Percentiles rank a stretch among this genome's conserved stretches.
phyloP scores from a whole-genome alignment of 1,284 basidiomycete genomes.

The Ustilago lituana region DNA sequence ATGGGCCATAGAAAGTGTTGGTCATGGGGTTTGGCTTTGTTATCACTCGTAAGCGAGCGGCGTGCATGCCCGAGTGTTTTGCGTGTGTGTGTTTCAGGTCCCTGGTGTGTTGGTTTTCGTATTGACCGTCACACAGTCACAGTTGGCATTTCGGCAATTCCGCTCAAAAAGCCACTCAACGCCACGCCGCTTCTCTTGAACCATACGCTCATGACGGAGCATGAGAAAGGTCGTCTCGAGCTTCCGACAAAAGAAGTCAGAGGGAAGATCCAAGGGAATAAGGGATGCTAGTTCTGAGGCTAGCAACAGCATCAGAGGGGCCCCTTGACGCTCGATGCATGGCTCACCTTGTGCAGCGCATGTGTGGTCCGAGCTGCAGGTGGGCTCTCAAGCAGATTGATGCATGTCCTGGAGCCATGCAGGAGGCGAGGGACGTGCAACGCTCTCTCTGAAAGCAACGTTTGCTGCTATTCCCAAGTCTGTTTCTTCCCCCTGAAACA shows the following conservation, averaged over 20 bases:
- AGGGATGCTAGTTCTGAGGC: too few species aligned
- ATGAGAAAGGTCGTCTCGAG: not conserved
- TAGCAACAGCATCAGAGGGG: not conserved
- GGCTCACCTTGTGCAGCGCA: conserved; percentile 2
- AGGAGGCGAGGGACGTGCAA: too few species aligned
- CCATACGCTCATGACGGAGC: not conserved
- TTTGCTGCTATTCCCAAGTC: too few species aligned
- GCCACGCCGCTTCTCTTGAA: not conserved
- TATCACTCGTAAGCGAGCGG: not conserved
- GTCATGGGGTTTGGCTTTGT: not conserved
- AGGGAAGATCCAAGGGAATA: too few species aligned
- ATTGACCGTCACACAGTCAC: conserved; percentile 1
- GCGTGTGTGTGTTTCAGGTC: conserved; percentile 26
- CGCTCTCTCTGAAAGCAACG: too few species aligned
- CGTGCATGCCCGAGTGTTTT: conserved; percentile 1
- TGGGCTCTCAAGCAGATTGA: not conserved
- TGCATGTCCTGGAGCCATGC: conserved; percentile 12
- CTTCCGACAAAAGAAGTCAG: too few species aligned
- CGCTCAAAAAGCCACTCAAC: not conserved
- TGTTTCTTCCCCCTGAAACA: too few species aligned
- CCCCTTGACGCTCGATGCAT: conserved; percentile 3
- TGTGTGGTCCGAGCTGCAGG: conserved; percentile 17
- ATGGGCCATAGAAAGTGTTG: too few species aligned
- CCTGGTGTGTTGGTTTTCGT: conserved; percentile 23
- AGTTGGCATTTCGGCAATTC: not conserved